phyloP scores from a whole-genome alignment of 306 rosid species.

The Prinsepia uniflora region DNA sequence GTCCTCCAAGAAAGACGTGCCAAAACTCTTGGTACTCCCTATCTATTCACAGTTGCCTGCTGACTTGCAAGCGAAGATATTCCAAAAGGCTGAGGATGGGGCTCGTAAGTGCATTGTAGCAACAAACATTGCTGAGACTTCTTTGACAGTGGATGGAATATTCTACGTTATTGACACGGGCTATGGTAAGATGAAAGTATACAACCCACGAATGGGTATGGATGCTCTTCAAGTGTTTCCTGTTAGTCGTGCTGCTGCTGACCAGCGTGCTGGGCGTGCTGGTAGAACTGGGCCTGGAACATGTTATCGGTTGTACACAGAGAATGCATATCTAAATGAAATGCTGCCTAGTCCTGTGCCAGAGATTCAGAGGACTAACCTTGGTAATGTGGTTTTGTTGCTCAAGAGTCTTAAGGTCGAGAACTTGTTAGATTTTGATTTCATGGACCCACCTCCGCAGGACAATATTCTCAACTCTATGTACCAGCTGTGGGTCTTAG shows the following conservation, averaged over 20 bases:
- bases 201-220: conserved; percentile 99
- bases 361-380: conserved; percentile 96
- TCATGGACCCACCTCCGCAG: conserved; percentile 99
- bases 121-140: conserved; percentile 96
- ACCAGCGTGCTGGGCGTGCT: conserved; percentile 98
- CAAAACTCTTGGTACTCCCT: conserved; percentile 88
- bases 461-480: conserved; percentile 96
- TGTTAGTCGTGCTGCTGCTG: conserved; percentile 95
- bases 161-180: conserved; percentile 94
- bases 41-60: conserved; percentile 99
- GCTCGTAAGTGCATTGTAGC: conserved; percentile 97
- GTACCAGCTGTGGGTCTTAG: conserved; percentile 98
- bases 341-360: conserved; percentile 93
- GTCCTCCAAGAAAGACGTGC: conserved; percentile 66
- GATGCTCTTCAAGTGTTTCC: conserved; percentile 99
- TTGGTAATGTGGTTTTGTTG: conserved; percentile 87
- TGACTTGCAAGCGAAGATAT: conserved; percentile 94
- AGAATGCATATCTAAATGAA: conserved; percentile 84
- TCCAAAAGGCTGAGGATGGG: conserved; percentile 93
- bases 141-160: conserved; percentile 94
- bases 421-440: conserved; percentile 87
- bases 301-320: conserved; percentile 83
- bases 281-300: conserved; percentile 99
- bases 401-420: conserved; percentile 95
- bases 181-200: conserved; percentile 95